Evolutionary conservation across 2,329 filamentous ascomycete genomes (phyloP), one percentile per base, ranked within the genome.

Genomic region (Cladosporium sp.): DNA sequence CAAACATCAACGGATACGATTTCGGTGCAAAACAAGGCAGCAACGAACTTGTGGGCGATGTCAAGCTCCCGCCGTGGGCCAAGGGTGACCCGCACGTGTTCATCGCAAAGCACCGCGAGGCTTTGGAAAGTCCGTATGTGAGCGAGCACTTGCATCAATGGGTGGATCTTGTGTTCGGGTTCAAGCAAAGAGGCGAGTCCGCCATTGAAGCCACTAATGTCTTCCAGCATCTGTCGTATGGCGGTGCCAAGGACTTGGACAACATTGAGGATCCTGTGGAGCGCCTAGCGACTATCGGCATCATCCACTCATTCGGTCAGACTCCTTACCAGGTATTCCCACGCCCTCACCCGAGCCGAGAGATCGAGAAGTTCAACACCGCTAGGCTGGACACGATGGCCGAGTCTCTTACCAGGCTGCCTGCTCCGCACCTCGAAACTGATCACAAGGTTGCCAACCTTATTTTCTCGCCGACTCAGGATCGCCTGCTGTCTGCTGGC

Each of bases 281-380:
- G 77, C 86, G 93, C 52, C 83, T 93, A 7, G 91, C 94, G 5
- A 94, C 93, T 0, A 97, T 97, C 63, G 92, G 92, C 37, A 96
- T 97, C 71, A 98, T 99, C 72, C 94, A 99, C 78, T 98, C 98
- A 72, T 99, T 99, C 77, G 95, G 95, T 0, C 95, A 99, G 77
- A 99, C 96, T 1, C 95, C 96, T 1, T 91, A 96, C 72, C 96
- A 99, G 76, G 90, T 98, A 18, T 99, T 98, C 76, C 86, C 88
- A 53, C 89, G 90, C 66, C 84, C 90, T 14, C 95, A 99, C 77
- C 89, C 91, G 3, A 80, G 86, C n/a, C 86, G 90, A 16, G 85
- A 91, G 65, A 79, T 85, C 5, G 82, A 86, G 26, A 86, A 88
- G 64, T 88, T 87, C 5, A 81, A 85, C 3, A 69, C 72, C 10